Percentiles rank a stretch among this genome's conserved stretches.
Evolutionary conservation across 73 alveolate species (phyloP).

Genomic region (Breviolum minutum): DNA sequence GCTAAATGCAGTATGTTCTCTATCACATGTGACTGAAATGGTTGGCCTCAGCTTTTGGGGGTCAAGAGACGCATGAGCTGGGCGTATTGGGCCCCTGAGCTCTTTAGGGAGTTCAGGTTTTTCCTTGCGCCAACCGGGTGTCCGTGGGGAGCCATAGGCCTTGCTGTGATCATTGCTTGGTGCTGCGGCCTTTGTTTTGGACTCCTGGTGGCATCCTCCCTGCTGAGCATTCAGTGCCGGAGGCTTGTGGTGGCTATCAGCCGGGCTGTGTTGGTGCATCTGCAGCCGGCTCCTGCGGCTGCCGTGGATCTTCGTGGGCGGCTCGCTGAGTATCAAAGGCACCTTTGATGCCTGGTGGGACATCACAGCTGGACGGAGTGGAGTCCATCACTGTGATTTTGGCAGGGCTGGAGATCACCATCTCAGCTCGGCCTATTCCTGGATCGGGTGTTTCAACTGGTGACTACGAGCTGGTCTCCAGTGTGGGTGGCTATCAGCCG

Average conservation of each 20-base stretch:
- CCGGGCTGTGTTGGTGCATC: background rate
- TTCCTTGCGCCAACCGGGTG: background rate
- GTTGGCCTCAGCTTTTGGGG: background rate
- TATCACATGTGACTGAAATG: background rate
- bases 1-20: no score
- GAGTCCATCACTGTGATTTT: background rate
- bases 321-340: background rate
- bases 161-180: background rate
- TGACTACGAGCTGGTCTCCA: background rate
- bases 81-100: background rate
- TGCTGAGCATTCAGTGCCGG: background rate
- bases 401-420: background rate
- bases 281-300: background rate
- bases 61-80: background rate
- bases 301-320: background rate
- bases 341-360: background rate
- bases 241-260: background rate
- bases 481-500: background rate
- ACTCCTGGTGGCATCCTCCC: background rate
- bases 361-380: background rate
- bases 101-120: background rate
- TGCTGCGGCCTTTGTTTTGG: background rate
- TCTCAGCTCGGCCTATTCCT: background rate
- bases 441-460: background rate
- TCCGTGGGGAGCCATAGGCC: conserved; percentile 4